Evolutionary conservation across 345 rosid genomes (phyloP).

Genomic region (Brassica carinata): DNA sequence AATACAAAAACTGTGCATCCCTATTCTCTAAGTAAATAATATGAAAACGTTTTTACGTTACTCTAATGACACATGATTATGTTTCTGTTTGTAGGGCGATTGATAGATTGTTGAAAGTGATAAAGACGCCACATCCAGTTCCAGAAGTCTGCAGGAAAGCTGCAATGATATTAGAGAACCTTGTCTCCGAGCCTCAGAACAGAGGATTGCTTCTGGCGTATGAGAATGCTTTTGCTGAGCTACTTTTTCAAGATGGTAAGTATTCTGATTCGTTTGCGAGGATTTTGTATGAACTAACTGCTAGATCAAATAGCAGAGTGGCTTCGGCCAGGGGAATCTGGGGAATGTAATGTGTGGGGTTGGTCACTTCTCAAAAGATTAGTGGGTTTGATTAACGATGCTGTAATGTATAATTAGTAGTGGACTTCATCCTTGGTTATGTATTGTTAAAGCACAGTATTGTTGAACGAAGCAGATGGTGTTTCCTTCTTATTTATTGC

Average conservation of each 20-base stretch:
- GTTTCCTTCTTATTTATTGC: slow-evolving; percentile 18
- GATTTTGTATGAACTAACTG: slow-evolving; percentile 83
- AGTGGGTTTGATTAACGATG: slow-evolving; percentile 11
- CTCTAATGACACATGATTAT: neutral
- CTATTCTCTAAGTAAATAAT: neutral
- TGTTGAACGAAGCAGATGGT: slow-evolving; percentile 16
- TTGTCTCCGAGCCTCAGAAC: slow-evolving; percentile 93
- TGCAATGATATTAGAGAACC: slow-evolving; percentile 89
- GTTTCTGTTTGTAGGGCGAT: slow-evolving; percentile 65
- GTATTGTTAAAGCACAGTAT: slow-evolving; percentile 10
- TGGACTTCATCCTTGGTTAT: slow-evolving; percentile 19
- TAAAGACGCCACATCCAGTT: slow-evolving; percentile 80
- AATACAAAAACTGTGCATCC: neutral
- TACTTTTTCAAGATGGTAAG: slow-evolving; percentile 80
- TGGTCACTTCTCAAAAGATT: neutral
- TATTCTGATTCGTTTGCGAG: slow-evolving; percentile 91
- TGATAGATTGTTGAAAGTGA: slow-evolving; percentile 87
- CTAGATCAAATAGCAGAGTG: slow-evolving; percentile 86
- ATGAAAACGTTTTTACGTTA: neutral
- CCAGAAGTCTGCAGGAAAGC: slow-evolving; percentile 97
- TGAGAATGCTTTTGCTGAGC: slow-evolving; percentile 92
- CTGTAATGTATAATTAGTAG: slow-evolving; percentile 16
- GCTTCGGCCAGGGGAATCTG: slow-evolving; percentile 86
- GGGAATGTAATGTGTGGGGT: slow-evolving; percentile 60
- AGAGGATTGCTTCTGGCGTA: slow-evolving; percentile 67